Evolutionary conservation across 768 basidiomycete species (phyloP), one percentile per base, ranked within the genome.

Genomic region (Russula sp.): DNA sequence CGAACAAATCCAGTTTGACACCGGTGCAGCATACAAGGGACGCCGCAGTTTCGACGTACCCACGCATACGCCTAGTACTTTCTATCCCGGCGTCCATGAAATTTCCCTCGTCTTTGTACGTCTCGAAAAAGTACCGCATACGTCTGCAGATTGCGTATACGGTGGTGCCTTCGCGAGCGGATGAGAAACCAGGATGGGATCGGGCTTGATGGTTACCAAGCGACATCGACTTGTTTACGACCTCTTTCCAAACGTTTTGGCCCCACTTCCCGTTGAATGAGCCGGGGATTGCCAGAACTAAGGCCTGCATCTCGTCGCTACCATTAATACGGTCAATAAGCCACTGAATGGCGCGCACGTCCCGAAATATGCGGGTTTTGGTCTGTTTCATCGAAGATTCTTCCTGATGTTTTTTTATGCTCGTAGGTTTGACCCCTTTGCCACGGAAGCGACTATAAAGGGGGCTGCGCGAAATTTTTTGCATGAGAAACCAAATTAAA

Each of bases 191-290:
- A 44, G 10, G 9, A 2, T 10, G 7, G 2, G 24, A 20, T 1
- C 16, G 3, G 24, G 16, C 16, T 5, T 22, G 54, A 14, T 3
- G 2, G 7, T 20, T 8, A 13, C 9, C 16, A 5, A 2, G 6
- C 2, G 20, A 20, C 5, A 44, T 38, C 52, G 18, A 2, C n/a
- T 6, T 8, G n/a, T 24, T 10, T 22, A 34, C 36, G n/a, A 61
- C 55, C 6, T 3, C 26, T 42, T 20, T 51, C 62, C 62, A 62
- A 1, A 62, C 55, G 0, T 51, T 16, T 42, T 0, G 7, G 1
- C 62, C 54, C 55, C 62, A 62, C 10, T 50, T 14, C 5, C 38
- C 28, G 46, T 49, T 9, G 5, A 62, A 62, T 14, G 46, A 55
- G 13, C 54, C 46, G 8, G 61, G 36, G n/a, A 62, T 57, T 11